Evolutionary conservation across 177 flowering plant genomes (phyloP), one percentile per base, ranked within the genome.

Genomic region (Vitis hybrid): DNA sequence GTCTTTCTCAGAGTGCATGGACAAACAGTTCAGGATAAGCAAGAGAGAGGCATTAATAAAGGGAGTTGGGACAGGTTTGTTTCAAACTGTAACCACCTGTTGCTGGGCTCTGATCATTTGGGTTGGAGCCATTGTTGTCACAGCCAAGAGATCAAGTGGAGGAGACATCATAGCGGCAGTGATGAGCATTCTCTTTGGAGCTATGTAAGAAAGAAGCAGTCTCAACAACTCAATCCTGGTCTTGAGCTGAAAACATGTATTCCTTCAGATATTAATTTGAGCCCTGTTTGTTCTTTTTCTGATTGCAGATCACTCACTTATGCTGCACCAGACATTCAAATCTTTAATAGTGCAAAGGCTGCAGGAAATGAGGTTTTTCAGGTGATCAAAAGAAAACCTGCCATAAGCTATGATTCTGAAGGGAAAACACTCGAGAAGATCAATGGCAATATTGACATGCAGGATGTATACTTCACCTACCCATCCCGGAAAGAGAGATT

Each of bases 181-280:
- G 8, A 88, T 90, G 90, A 79, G 90, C 80, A 87, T 90, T 62
- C 89, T 87, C 62, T 88, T 90, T 64, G 95, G 95, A 46, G 89
- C 93, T 21, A 87, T 90, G 92, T 85, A 83, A 79, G 92, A 69
- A 71, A 68, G 6, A 7, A 30, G 10, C 8, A 51, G 46, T 35
- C 46, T 35, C 46, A 35, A 35, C 0, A 35, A 35, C 46, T 35
- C 46, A 4, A 35, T 6, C 46, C 46, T 6, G 6, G 7, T 35
- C 46, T 35, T 6, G 6, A 35, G 46, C 46, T 6, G 7, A 35
- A 35, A 6, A 35, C 46, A 35, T 35, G 46, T 4, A 35, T 35
- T 35, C 46, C 46, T 35, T 35, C 46, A 35, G 1, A 35, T 35
- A 6, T 6, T 6, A 35, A 35, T 2, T 35, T 35, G 46, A 35